Evolutionary conservation across 148 eudicot genomes (phyloP).

Genomic region (Fagopyrum homotropicum): DNA sequence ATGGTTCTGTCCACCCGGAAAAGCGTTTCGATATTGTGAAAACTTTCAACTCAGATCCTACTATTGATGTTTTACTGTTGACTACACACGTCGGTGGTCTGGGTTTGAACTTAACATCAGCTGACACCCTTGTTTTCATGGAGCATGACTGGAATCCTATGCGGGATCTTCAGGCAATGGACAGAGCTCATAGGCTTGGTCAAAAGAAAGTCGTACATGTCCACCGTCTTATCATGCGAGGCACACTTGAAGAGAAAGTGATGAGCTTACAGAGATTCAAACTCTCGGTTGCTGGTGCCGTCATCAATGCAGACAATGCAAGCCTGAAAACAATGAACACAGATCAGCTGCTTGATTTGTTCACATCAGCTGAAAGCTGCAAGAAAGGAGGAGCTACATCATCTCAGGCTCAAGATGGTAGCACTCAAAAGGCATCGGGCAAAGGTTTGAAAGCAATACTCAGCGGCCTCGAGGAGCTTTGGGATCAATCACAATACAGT

Average conservation of each 20-base stretch:
- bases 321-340: conserved; percentile 99
- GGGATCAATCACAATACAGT: conserved; percentile 98
- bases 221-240: conserved; percentile 96
- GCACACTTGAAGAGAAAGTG: conserved; percentile 96
- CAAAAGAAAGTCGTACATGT: conserved; percentile 95
- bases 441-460: conserved; percentile 89
- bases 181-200: conserved; percentile 97
- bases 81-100: conserved; percentile 90
- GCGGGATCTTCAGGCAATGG: conserved; percentile 99
- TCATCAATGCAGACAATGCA: conserved; percentile 91
- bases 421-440: conserved; percentile 36
- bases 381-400: conserved; percentile 58
- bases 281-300: conserved; percentile 87
- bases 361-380: conserved; percentile 69
- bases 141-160: conserved; percentile 99
- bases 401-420: conserved; percentile 35
- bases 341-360: conserved; percentile 91
- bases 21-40: conserved; percentile 96
- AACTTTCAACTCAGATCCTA: conserved; percentile 97
- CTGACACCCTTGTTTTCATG: conserved; percentile 96
- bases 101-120: conserved; percentile 93
- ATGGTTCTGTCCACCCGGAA: conserved; percentile 87
- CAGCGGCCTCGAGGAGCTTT: conserved; percentile 93
- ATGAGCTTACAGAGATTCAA: conserved; percentile 99
- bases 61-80: conserved; percentile 87